Conservation (phyloP, 805 yeast genomes). For the Myxozyma monticola region DNA sequence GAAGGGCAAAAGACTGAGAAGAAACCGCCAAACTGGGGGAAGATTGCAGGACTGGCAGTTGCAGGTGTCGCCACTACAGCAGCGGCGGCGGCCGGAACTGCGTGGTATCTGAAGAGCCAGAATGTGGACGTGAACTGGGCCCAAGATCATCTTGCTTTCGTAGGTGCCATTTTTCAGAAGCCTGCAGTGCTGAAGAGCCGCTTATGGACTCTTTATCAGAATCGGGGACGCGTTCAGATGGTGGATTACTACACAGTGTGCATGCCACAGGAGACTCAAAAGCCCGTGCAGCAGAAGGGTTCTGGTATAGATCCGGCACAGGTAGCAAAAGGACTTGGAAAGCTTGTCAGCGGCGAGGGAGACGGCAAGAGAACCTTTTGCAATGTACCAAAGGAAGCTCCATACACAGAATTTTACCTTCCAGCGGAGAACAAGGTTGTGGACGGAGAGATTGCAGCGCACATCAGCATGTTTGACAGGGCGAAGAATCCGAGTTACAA, state of each 20-base stretch:
- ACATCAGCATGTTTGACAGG: slow-evolving; percentile 23
- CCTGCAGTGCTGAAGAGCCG: slow-evolving; percentile 12
- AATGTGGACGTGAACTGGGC: slow-evolving; percentile 27
- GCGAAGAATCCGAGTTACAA: slow-evolving; percentile 18
- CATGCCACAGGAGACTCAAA: not conserved
- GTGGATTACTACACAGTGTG: slow-evolving; percentile 23
- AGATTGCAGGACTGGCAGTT: slow-evolving; percentile 23
- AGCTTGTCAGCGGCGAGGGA: slow-evolving; percentile 18
- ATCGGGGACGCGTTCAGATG: slow-evolving; percentile 15
- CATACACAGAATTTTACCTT: slow-evolving; percentile 19
- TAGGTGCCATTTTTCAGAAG: slow-evolving; percentile 23
- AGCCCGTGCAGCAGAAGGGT: not conserved
- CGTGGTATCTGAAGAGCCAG: slow-evolving; percentile 27
- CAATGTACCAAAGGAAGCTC: slow-evolving; percentile 24
- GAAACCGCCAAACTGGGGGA: slow-evolving; percentile 22
- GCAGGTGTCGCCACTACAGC: slow-evolving; percentile 29
- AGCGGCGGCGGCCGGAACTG: slow-evolving; percentile 29
- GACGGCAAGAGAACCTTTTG: slow-evolving; percentile 28
- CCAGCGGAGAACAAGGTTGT: slow-evolving; percentile 29
- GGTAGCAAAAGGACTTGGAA: slow-evolving; percentile 21
- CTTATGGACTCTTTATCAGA: slow-evolving; percentile 20
- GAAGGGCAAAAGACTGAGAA: not conserved
- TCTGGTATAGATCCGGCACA: slow-evolving; percentile 6
- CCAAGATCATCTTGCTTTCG: slow-evolving; percentile 24
- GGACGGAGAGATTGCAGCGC: slow-evolving; percentile 28